Evolutionary conservation across 805 yeast species (phyloP), one percentile per base, ranked within the genome.

Genomic region (Metschnikowia koreensis): DNA sequence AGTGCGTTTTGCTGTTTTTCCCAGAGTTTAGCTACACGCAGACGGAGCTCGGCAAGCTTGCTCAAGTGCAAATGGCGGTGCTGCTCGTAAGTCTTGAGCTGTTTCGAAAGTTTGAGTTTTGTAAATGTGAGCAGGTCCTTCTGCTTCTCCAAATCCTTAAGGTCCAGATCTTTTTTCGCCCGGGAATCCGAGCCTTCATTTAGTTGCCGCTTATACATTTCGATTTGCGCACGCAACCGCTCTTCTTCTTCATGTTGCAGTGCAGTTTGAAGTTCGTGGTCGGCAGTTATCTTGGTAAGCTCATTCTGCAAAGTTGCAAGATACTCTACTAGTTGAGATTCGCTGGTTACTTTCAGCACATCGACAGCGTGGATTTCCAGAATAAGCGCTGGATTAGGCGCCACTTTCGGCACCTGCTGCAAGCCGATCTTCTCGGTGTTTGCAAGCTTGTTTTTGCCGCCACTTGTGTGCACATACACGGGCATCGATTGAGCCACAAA

Each of bases 401-500:
- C 17, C 17, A 28, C 15, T 28, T 27, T 13, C 36, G 43, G 43
- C 17, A 22, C 33, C 3, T 13, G 26, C 9, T 6, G 17, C 43
- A 41, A 41, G 16, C n/a, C 43, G 43, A 41, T 41, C n/a, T 41
- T 41, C 4, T 13, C n/a, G 17, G 33, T 33, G 8, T 9, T 6
- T 7, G 28, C 34, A 29, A 13, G 28, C 27, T n/a, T 17, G 31
- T n/a, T 12, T 27, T 38, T 31, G 29, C 38, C 41, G 6, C 47
- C 52, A 1, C 43, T 22, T 3, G 76, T 69, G 41, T 67, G 67
- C 37, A 73, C 62, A 47, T 53, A 71, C 7, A 73, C 67, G 1
- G 75, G 65, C 10, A 61, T 52, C 7, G 71, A 64, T 53, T 68
- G 69, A 10, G 74, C 65, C 26, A 69, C 53, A 55, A 68, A 74